Evolutionary conservation across 176 grass and related monocot species (phyloP), one percentile per base, ranked within the genome.

Genomic region (Triticum monococcum): DNA sequence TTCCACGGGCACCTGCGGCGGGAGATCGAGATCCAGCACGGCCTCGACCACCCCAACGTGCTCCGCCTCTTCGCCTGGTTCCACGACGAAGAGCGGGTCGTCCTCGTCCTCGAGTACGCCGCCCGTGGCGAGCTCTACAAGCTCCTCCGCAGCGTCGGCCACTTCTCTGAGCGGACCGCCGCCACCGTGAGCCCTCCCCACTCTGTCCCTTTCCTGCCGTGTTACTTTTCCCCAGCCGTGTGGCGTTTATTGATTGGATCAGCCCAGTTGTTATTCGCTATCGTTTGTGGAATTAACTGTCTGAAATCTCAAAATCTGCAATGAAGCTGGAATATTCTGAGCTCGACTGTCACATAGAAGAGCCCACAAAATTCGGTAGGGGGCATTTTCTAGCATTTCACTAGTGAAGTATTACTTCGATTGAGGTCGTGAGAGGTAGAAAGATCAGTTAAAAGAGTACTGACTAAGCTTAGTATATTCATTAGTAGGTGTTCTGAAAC

Each of bases 61-160:
- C 89, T 98, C 84, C 88, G 92, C 66, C 94, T 98, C 91, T 98
- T 92, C 52, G 84, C 97, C 9, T 96, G 97, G 97, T 98, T 98
- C 83, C 90, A 96, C 64, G 92, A 98, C 68, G 90, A 62, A 38
- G 79, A 91, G 30, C 90, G 87, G 5, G 71, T 98, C 66, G 92
- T 98, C 74, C 90, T 98, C 74, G 90, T 98, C 35, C 81, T 98
- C 59, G 94, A 98, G 82, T 98, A 91, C 41, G 92, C 94, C 4
- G 84, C 93, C 37, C 79, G 89, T 1, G 96, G 94, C 0, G 92
- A 98, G 84, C 71, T 98, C 8, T 98, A 94, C 70, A 96, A 96
- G 86, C 79, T 92, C 70, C 92, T 98, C 40, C 91, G 84, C 74
- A 82, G 69, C 59, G 78, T 93, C 33, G 74, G 89, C 37, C 87